These are phyloP conservation scores for Cercophora scortea DNA, from an alignment of 495 filamentous ascomycete species.

Conservation along the genomic window DNA sequence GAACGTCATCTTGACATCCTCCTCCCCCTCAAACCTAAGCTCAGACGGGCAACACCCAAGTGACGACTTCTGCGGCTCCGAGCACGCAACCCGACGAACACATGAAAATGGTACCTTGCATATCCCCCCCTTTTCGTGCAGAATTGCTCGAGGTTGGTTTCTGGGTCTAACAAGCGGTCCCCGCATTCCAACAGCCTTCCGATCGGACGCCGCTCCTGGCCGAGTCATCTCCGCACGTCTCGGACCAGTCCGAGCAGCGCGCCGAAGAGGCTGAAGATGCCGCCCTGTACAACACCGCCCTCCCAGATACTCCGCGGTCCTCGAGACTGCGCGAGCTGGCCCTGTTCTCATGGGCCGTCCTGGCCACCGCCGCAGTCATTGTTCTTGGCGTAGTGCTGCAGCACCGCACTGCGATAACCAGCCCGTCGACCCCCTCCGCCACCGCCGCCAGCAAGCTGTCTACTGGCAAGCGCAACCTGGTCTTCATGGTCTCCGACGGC, in stretches of 20 bases:
- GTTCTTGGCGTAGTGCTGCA: slow-evolving; percentile 68
- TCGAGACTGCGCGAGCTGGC: slow-evolving; percentile 48
- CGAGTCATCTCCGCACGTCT: slow-evolving; percentile 3
- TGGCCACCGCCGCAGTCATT: slow-evolving; percentile 75
- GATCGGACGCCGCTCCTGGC: slow-evolving; percentile 28
- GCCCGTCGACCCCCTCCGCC: slow-evolving; percentile 40
- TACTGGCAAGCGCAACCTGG: slow-evolving; percentile 78
- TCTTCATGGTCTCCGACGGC: slow-evolving; percentile 98
- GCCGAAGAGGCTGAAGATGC: slow-evolving; percentile 22
- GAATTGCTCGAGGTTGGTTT: neutral
- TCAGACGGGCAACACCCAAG: too few species aligned
- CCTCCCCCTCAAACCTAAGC: too few species aligned
- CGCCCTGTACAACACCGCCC: slow-evolving; percentile 14
- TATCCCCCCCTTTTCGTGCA: neutral
- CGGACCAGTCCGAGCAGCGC: slow-evolving; percentile 15
- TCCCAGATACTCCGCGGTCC: neutral
- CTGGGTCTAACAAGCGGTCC: neutral
- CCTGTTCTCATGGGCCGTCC: slow-evolving; percentile 76
- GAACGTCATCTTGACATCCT: too few species aligned
- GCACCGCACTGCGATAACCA: slow-evolving; percentile 40
- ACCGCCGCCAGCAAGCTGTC: slow-evolving; percentile 28
- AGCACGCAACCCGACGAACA: too few species aligned
- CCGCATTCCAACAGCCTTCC: neutral
- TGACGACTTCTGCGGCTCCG: too few species aligned
- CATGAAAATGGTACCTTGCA: neutral